Percentiles rank a stretch among this genome's conserved stretches.
Conservation (phyloP, 1,284 basidiomycete genomes). For the Marasmius oreades region DNA sequence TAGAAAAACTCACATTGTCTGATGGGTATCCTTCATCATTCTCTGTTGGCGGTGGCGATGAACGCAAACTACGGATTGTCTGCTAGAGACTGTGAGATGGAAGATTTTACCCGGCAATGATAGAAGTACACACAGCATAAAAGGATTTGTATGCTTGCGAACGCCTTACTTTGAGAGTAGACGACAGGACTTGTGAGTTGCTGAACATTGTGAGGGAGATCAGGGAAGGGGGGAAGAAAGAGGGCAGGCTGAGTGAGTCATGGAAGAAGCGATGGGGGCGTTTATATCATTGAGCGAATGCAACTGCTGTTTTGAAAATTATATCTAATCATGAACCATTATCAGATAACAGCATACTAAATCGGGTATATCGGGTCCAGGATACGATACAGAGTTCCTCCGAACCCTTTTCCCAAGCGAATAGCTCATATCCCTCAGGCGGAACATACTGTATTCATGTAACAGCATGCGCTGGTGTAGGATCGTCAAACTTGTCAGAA, state of each 20-base stretch:
- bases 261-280: not conserved
- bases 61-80: constrained; percentile 49
- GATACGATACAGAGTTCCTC: constrained; percentile 16
- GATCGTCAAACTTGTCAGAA: constrained; percentile 4
- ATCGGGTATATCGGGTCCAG: not conserved
- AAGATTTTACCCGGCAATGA: not conserved
- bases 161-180: constrained; percentile 28
- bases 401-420: constrained; percentile 17
- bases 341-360: not conserved
- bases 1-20: constrained; percentile 42
- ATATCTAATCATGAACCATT: constrained; percentile 20
- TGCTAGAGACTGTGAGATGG: constrained; percentile 21
- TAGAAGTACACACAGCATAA: constrained; percentile 50
- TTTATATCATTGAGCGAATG: not conserved
- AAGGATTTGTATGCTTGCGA: constrained; percentile 50
- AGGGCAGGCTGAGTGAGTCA: constrained; percentile 1
- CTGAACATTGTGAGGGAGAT: constrained; percentile 27
- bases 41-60: constrained; percentile 30
- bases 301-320: constrained; percentile 2
- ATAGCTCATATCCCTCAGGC: constrained; percentile 32
- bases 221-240: constrained; percentile 13
- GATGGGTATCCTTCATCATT: constrained; percentile 45
- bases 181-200: constrained; percentile 20
- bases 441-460: constrained; percentile 12
- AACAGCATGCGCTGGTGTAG: constrained; percentile 21